A percentile compares a stretch with the other conserved stretches of the same genome.
These are phyloP conservation scores for Aureoboletus auriporus DNA, from an alignment of 768 basidiomycete species.

Conservation along the genomic window DNA sequence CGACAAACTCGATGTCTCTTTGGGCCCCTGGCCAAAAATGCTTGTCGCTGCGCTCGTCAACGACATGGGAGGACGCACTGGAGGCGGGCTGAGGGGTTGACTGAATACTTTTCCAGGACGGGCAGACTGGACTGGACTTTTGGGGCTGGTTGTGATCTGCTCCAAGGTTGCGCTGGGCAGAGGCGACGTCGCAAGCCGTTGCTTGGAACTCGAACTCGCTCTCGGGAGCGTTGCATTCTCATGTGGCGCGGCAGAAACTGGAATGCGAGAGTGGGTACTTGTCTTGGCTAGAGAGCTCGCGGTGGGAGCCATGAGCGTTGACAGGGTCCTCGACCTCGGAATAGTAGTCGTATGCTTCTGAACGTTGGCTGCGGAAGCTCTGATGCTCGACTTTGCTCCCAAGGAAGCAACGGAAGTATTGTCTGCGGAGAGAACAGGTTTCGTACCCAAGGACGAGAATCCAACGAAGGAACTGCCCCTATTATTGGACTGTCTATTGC, in stretches of 20 bases:
- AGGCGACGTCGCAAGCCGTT: slow-evolving; percentile 8
- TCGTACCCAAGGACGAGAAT: slow-evolving; percentile 39
- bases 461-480: slow-evolving; percentile 17
- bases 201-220: slow-evolving; percentile 11
- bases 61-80: slow-evolving; percentile 22
- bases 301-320: slow-evolving; percentile 67
- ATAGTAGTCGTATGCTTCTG: slow-evolving; percentile 9
- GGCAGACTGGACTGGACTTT: slow-evolving; percentile 7
- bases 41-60: slow-evolving; percentile 29
- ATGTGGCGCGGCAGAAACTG: slow-evolving; percentile 13
- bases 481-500: slow-evolving; percentile 13
- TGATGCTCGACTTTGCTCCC: slow-evolving; percentile 23
- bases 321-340: slow-evolving; percentile 31
- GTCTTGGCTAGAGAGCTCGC: slow-evolving; percentile 72
- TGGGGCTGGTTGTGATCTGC: slow-evolving; percentile 33
- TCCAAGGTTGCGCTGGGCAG: slow-evolving; percentile 23
- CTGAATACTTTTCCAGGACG: slow-evolving; percentile 45
- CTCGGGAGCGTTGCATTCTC: slow-evolving; percentile 14
- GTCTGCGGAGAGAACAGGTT: slow-evolving; percentile 22
- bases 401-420: slow-evolving; percentile 25
- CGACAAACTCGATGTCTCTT: not conserved
- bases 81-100: slow-evolving; percentile 41
- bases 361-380: slow-evolving; percentile 2
- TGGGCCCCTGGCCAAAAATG: slow-evolving; percentile 13
- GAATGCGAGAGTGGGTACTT: slow-evolving; percentile 22